A percentile compares a stretch with the other conserved stretches of the same genome.
Conservation (phyloP, 805 yeast genomes). For the Ogataea polymorpha region DNA sequence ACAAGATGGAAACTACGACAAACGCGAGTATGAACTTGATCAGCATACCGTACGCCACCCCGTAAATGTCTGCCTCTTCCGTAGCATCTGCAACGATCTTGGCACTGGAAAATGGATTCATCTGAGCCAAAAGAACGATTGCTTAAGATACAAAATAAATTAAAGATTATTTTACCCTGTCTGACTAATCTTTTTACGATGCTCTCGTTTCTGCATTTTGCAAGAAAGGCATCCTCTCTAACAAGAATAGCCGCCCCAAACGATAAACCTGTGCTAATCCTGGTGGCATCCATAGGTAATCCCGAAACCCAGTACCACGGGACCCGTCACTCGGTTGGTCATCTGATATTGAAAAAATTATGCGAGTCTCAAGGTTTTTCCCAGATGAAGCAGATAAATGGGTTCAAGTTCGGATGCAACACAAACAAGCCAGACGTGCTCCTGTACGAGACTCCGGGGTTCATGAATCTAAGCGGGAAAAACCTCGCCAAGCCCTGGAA, state of each 20-base stretch:
- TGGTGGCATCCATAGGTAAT: conserved; percentile 66
- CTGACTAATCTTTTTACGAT: conserved; percentile 1
- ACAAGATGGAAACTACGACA: conserved; percentile 18
- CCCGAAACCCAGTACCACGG: conserved; percentile 60
- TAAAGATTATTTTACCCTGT: not conserved
- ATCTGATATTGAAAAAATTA: conserved; percentile 42
- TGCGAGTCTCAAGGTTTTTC: conserved; percentile 20
- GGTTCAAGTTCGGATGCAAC: conserved; percentile 23
- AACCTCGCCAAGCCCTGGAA: conserved; percentile 49
- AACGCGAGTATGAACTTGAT: conserved; percentile 26
- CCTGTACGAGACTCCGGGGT: conserved; percentile 50
- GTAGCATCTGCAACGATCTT: conserved; percentile 10
- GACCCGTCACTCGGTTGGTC: conserved; percentile 82
- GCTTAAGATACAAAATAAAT: not conserved
- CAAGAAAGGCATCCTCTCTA: conserved; percentile 2
- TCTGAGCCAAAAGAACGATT: not conserved
- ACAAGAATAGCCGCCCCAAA: conserved; percentile 13
- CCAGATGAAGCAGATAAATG: conserved; percentile 18
- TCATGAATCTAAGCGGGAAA: conserved; percentile 72
- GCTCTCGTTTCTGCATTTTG: conserved; percentile 3
- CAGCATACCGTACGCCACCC: conserved; percentile 19
- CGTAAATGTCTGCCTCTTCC: conserved; percentile 9
- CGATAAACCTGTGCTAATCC: conserved; percentile 26
- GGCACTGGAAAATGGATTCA: conserved; percentile 20
- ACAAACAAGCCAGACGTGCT: conserved; percentile 32